Base-by-base conservation (phyloP, 768 basidiomycete species). In the Pleurotus salmoneostramineus region DNA sequence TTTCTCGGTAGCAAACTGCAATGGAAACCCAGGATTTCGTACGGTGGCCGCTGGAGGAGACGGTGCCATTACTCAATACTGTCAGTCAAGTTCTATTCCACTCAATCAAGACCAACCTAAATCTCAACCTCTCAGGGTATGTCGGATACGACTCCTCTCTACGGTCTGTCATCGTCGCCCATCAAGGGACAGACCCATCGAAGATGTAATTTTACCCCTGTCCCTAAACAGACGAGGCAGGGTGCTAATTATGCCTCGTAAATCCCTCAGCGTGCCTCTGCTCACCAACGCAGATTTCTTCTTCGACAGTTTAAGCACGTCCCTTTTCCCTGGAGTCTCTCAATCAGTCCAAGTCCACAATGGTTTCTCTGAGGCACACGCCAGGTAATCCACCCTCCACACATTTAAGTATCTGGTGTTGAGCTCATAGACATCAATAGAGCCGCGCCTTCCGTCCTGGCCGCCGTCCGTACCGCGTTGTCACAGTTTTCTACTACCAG, bases 11-110 rank as follows among this genome's bases (percentile, higher is more conserved):
- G 82, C 66, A 0, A 77, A 76, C 50, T 84, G 82, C 59, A 61
- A 70, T 12, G 76, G 77, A 5, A 82, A 80, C 57, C 68, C 80
- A 1, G 67, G 62, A 4, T 84, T 84, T 65, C 61, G 72, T 7
- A 80, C 81, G 7, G 66, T 77, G 8, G 79, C 77, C 7, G 76
- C 81, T 6, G 82, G 83, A 0, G 81, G 82, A 6, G 74, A 82
- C 58, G 82, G 79, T 0, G 51, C 50, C 21, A 56, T 56, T 5
- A 62, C 70, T 7, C 79, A 81, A 63, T 79, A 68, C 57, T 84
- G 83, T 54, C 27, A 54, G 37, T 54, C 5, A 7, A 6, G 33
- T 49, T 6, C 15, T 12, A 6, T 37, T 1, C 14, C 35, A 6
- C 35, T 36, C 15, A 37, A 51, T 10, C 12, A 35, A 51, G 35